A percentile compares a stretch with the other conserved stretches of the same genome.
phyloP scores from a whole-genome alignment of 2,329 filamentous ascomycete genomes.

The Pseudovirgaria hyperparasitica region DNA sequence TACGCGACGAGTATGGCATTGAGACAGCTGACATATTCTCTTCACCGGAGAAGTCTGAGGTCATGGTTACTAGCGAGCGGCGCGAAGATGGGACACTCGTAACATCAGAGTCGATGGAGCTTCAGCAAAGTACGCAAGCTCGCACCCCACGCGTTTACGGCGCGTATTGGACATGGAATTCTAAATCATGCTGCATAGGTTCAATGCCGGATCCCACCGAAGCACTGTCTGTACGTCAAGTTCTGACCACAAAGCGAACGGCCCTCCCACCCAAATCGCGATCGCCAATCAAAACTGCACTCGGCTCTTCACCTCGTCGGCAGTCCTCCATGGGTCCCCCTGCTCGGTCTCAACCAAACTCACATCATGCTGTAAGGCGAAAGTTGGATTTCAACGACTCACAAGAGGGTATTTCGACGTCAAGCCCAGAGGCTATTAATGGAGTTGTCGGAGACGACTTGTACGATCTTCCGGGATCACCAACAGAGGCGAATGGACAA shows the following conservation, averaged over 20 bases:
- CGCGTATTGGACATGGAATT: neutral
- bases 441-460: slow-evolving; percentile 18
- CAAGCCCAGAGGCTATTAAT: slow-evolving; percentile 18
- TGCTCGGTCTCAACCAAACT: slow-evolving; percentile 34
- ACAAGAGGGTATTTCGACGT: slow-evolving; percentile 16
- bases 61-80: slow-evolving; percentile 12
- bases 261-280: slow-evolving; percentile 37
- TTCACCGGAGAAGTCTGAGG: slow-evolving; percentile 57
- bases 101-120: slow-evolving; percentile 48
- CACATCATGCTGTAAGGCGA: slow-evolving; percentile 36
- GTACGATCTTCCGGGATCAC: no score
- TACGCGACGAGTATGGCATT: slow-evolving; percentile 84
- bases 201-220: slow-evolving; percentile 36
- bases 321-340: slow-evolving; percentile 45
- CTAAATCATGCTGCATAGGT: slow-evolving; percentile 19
- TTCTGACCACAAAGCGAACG: slow-evolving; percentile 30
- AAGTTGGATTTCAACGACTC: slow-evolving; percentile 42
- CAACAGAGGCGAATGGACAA: slow-evolving; percentile 9
- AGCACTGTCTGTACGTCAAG: slow-evolving; percentile 30
- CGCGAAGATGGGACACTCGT: slow-evolving; percentile 31
- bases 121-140: slow-evolving; percentile 44
- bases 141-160: neutral
- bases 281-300: slow-evolving; percentile 52
- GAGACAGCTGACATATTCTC: slow-evolving; percentile 86
- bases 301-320: slow-evolving; percentile 45